phyloP scores from a whole-genome alignment of 176 grass and related monocot genomes.

The Eremochloa ophiuroides region DNA sequence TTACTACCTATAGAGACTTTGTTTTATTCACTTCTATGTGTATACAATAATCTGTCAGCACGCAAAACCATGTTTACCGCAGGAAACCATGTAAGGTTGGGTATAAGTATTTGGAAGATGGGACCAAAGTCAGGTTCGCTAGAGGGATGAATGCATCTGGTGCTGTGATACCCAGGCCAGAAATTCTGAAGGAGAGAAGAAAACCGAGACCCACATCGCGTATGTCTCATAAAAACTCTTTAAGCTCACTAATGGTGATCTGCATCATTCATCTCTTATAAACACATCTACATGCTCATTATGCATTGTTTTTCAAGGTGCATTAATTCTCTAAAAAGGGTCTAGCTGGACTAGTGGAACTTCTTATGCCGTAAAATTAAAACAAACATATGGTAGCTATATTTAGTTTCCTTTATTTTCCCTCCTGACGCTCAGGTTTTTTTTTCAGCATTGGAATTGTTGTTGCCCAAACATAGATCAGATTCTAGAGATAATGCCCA shows the following conservation, averaged over 20 bases:
- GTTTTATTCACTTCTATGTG: neutral
- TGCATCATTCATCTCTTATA: constrained; percentile 38
- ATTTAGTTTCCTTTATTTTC: neutral
- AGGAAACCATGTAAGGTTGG: constrained; percentile 83
- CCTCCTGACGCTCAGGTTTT: neutral
- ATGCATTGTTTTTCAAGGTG: constrained; percentile 9
- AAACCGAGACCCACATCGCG: constrained; percentile 69
- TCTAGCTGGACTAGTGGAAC: neutral
- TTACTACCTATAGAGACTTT: neutral
- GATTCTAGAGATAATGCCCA: too few species aligned
- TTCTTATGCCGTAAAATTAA: neutral
- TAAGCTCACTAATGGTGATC: constrained; percentile 34
- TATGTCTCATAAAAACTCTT: constrained; percentile 33
- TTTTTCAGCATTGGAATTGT: neutral
- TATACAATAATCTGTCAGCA: neutral
- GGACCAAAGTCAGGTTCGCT: constrained; percentile 74
- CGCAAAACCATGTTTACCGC: neutral
- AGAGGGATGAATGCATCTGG: constrained; percentile 78
- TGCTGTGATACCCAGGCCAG: constrained; percentile 70
- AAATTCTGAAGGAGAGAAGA: constrained; percentile 93
- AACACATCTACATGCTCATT: constrained; percentile 14
- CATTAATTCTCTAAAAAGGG: neutral
- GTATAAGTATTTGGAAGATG: constrained; percentile 84
- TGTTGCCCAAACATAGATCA: too few species aligned
- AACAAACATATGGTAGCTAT: neutral